These are phyloP conservation scores for Aureobasidium zeae DNA, from an alignment of 2,329 filamentous ascomycete genomes.

Conservation along the genomic window DNA sequence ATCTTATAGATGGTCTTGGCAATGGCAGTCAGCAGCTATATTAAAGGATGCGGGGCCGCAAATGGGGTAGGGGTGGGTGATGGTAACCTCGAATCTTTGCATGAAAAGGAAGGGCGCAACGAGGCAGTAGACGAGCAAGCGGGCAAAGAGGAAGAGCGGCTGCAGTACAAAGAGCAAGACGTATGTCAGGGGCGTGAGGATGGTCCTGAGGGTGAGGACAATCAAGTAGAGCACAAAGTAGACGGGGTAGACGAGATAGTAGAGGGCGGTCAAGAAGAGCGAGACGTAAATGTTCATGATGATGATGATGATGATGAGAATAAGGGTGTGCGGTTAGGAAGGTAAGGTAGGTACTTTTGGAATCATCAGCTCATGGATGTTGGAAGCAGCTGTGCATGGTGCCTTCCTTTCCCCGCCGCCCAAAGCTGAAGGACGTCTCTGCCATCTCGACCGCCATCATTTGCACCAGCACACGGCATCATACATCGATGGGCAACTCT, in stretches of 20 bases:
- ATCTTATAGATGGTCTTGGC: constrained; percentile 42
- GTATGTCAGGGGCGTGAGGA: constrained; percentile 41
- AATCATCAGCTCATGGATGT: too few species aligned
- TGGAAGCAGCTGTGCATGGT: too few species aligned
- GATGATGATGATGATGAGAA: too few species aligned
- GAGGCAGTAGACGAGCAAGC: constrained; percentile 33
- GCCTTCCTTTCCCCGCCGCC: too few species aligned
- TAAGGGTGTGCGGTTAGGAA: too few species aligned
- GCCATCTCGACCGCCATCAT: too few species aligned
- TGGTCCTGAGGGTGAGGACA: constrained; percentile 30
- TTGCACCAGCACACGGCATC: background rate
- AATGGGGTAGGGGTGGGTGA: background rate
- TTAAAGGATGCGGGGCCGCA: constrained; percentile 3
- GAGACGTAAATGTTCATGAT: constrained; percentile 27
- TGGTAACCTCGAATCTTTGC: constrained; percentile 44
- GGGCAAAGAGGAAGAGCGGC: constrained; percentile 41
- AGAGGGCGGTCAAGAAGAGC: constrained; percentile 27
- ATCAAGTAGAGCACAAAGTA: constrained; percentile 32
- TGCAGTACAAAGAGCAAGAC: constrained; percentile 41
- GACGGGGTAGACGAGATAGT: constrained; percentile 33
- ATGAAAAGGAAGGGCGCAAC: constrained; percentile 44
- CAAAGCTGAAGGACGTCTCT: too few species aligned
- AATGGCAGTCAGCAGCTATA: constrained; percentile 25
- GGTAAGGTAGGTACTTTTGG: too few species aligned
- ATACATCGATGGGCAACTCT: constrained; percentile 38